These are phyloP conservation scores for Plasmodium fragile DNA, from an alignment of 169 alveolate species.

Conservation along the genomic window DNA sequence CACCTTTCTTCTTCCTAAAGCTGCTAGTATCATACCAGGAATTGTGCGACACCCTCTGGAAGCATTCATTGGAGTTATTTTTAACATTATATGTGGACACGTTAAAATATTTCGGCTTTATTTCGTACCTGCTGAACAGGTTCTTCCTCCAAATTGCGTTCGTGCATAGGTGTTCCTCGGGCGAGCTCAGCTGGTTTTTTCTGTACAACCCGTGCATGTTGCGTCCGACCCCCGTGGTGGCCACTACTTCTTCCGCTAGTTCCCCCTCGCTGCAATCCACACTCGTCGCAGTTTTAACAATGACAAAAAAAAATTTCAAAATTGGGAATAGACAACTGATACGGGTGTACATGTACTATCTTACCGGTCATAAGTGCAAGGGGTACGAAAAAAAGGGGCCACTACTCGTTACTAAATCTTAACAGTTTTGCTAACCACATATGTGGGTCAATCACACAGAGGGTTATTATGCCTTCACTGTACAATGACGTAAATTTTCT, in stretches of 20 bases:
- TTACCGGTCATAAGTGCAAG: not conserved
- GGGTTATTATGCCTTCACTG: not conserved
- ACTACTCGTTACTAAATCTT: not conserved
- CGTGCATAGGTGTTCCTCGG: conserved; percentile 11
- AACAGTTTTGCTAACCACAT: not conserved
- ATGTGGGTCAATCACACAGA: not conserved
- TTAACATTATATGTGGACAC: not conserved
- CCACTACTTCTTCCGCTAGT: not conserved
- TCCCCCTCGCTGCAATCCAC: not conserved
- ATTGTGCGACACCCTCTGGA: conserved; percentile 56
- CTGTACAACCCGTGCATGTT: conserved; percentile 19
- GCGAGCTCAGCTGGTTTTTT: conserved; percentile 8
- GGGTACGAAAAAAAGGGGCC: not conserved
- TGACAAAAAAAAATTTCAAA: not conserved
- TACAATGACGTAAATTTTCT: not conserved
- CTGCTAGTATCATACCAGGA: conserved; percentile 73
- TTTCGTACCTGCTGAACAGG: conserved; percentile 14
- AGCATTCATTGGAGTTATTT: conserved; percentile 5
- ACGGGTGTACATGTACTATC: not conserved
- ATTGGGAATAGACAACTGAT: conserved; percentile 6
- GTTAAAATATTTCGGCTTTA: conserved; percentile 9
- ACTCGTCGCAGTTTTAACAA: not conserved
- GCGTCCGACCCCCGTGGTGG: not conserved
- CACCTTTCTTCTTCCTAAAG: conserved; percentile 39
- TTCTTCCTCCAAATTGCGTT: conserved; percentile 22